Base-by-base conservation (phyloP, 108 stramenopile genomes). In the Bacterosira constricta region DNA sequence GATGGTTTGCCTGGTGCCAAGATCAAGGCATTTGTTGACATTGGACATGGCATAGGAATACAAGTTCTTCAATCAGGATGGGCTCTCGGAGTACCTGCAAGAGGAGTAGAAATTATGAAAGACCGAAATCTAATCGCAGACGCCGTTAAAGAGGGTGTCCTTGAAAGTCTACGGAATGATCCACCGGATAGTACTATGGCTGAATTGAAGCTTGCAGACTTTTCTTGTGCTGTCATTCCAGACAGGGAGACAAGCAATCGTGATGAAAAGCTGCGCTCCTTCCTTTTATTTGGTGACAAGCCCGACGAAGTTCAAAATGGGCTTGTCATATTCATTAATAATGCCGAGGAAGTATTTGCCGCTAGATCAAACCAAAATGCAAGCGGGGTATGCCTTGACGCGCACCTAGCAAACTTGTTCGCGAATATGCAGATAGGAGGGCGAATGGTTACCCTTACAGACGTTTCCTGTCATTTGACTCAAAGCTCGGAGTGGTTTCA, bases 1-100 rank as follows among this genome's bases (percentile, higher is more conserved):
- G 21, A 26, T 17, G 46, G 63, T 49, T 25, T 26, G 13, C 26
- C 32, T 11, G 46, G 63, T 1, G 18, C 34, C 17, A 65, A 65
- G 54, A 71, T 71, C 9, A 63, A 29, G 39, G 70, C 70, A 3
- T 41, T 64, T 10, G 47, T 50, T 4, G 70, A 71, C 29, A 65
- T 71, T 52, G 70, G 70, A 13, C 70, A 71, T 38, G 70, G 70
- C 27, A 65, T 71, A 3, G 70, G 70, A 10, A 62, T 65, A 31
- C 70, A 71, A 9, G 70, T 63, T 6, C 31, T 71, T 20, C 70
- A 71, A 47, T 63, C 63, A 2, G 70, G 63, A 1, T 52, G 46
- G 63, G 31, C 49, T 29, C 30, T 65, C 15, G 70, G 63, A 1
- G 63, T 63, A 32, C 36, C 2, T 15, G 42, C 62, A 15, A 36